These are phyloP conservation scores for Luffa acutangula DNA, from an alignment of 306 rosid species.

Conservation along the genomic window DNA sequence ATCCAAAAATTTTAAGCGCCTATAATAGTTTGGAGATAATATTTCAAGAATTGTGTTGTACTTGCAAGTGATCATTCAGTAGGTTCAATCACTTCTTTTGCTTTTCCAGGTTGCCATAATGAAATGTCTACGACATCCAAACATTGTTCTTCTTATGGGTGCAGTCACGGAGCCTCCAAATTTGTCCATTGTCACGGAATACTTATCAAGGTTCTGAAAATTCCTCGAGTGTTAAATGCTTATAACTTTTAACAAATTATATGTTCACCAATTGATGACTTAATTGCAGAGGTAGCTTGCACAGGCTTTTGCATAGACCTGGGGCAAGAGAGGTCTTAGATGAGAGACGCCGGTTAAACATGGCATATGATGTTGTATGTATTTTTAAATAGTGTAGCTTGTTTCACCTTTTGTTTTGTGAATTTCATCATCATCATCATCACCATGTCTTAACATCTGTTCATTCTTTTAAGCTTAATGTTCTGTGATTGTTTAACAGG, in stretches of 20 bases:
- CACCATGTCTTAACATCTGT: not conserved
- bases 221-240: not conserved
- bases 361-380: conserved; percentile 95
- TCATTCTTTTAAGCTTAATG: not conserved
- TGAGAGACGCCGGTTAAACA: conserved; percentile 80
- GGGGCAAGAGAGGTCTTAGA: conserved; percentile 73
- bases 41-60: not conserved
- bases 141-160: conserved; percentile 97
- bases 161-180: conserved; percentile 96
- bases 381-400: not conserved
- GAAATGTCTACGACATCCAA: conserved; percentile 91
- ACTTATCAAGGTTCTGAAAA: conserved; percentile 69
- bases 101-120: conserved; percentile 81
- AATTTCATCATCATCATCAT: not conserved
- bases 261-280: conserved; percentile 9
- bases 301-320: conserved; percentile 77
- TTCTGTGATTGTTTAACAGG: conserved; percentile 27
- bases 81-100: conserved; percentile 17
- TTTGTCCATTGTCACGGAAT: conserved; percentile 94
- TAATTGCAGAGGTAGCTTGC: conserved; percentile 92
- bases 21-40: not conserved
- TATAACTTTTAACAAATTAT: not conserved
- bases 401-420: not conserved
- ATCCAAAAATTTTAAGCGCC: not conserved
- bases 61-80: conserved; percentile 17